phyloP scores from a whole-genome alignment of 352 stramenopile genomes.

The Phytophthora agathidicida region DNA sequence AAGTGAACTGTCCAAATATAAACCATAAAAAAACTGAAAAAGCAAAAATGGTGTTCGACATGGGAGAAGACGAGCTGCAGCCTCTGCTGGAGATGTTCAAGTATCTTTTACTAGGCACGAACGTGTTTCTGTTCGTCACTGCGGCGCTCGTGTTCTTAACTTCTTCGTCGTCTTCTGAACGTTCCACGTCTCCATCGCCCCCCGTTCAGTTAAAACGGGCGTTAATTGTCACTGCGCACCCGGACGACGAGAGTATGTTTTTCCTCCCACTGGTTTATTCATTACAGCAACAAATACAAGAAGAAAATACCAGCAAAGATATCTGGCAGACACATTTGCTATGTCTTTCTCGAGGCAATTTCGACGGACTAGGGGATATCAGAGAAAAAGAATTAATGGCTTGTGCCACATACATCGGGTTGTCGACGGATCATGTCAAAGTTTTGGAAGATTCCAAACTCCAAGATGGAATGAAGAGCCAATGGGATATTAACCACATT shows the following conservation, averaged over 20 bases:
- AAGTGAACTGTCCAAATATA: conserved; percentile 14
- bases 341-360: conserved; percentile 93
- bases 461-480: conserved; percentile 85
- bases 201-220: conserved; percentile 42
- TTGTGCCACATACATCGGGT: conserved; percentile 58
- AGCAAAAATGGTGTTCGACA: conserved; percentile 25
- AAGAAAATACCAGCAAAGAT: conserved; percentile 2
- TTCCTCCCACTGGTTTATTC: conserved; percentile 92
- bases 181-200: neutral
- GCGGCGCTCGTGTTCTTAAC: conserved; percentile 43
- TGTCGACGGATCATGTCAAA: conserved; percentile 52
- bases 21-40: conserved; percentile 11
- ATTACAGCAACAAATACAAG: conserved; percentile 35
- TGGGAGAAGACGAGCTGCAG: conserved; percentile 37
- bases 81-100: conserved; percentile 63
- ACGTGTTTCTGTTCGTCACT: conserved; percentile 66
- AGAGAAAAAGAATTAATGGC: conserved; percentile 84
- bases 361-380: conserved; percentile 87
- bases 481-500: conserved; percentile 78
- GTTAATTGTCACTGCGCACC: conserved; percentile 94
- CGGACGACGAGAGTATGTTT: conserved; percentile 98
- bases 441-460: conserved; percentile 83
- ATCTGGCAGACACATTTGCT: conserved; percentile 84
- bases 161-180: neutral
- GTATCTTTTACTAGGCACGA: conserved; percentile 60